Conservation (phyloP, 495 filamentous ascomycete genomes). For the Hypoxylon crocopeplum region DNA sequence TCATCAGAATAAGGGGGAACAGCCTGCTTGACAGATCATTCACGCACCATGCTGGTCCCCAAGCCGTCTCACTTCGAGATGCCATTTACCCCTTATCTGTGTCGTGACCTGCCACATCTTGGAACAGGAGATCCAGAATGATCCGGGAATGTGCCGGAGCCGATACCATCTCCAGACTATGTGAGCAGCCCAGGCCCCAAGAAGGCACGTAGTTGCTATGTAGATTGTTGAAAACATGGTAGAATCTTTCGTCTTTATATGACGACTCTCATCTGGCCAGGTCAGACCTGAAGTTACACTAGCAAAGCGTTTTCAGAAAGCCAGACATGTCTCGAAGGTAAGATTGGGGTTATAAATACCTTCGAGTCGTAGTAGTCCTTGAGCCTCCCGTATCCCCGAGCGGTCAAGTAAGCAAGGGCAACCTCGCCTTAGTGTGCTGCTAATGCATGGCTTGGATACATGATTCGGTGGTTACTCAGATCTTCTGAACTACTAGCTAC, state of each 20-base stretch:
- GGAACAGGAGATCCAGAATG: conserved; percentile 21
- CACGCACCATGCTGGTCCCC: conserved; percentile 27
- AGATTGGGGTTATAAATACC: neutral
- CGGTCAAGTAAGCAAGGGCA: neutral
- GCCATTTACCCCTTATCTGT: conserved; percentile 23
- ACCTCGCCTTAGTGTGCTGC: neutral
- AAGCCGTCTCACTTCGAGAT: conserved; percentile 18
- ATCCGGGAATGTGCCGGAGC: conserved; percentile 27
- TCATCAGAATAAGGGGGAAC: neutral
- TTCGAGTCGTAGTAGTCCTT: neutral
- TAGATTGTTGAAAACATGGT: neutral
- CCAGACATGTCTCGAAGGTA: conserved; percentile 7
- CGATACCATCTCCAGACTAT: conserved; percentile 7
- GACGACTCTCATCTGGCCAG: neutral
- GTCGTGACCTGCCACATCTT: conserved; percentile 23
- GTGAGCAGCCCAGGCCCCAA: neutral
- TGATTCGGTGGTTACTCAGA: conserved; percentile 1
- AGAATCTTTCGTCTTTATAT: neutral
- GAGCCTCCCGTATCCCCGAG: neutral
- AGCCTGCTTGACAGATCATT: neutral
- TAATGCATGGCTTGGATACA: neutral
- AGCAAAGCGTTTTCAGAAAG: neutral
- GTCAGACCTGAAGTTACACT: neutral
- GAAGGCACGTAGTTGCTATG: neutral
- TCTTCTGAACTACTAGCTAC: neutral